Base-by-base conservation (phyloP, 164 flowering plant genomes). In the Annona cherimola region DNA sequence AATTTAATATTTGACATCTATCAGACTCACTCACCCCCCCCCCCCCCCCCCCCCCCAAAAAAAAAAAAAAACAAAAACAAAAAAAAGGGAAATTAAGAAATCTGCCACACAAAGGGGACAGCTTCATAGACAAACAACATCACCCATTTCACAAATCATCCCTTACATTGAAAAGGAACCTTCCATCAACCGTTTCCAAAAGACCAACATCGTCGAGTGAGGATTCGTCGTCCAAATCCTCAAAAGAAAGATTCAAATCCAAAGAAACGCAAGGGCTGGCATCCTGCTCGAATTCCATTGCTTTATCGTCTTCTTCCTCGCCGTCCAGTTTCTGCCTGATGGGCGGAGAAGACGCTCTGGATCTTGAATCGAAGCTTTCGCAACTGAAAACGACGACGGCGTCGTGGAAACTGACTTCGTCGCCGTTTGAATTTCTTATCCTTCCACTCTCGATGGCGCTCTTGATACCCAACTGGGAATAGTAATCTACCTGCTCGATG, bases 321-420 rank as follows among this genome's bases (percentile, higher is more conserved):
- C 42, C 64, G 6, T 72, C 74, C 2, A 68, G 73, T 78, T 79
- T 87, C 64, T 77, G 82, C 78, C 74, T 88, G 9, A 61, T 62
- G 74, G 97, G 93, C 72, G 97, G 93, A 70, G 94, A 90, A 68
- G 85, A 83, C 0, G 86, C 91, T 77, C 93, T 85, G n/a, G 93
- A 89, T 71, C 86, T 90, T 1, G 88, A 86, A 45, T 87, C 86
- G 42, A 87, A 89, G 71, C 90, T 86, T 67, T 90, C 94, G 66
- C 97, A 90, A 77, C 97, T 85, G 79, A 95, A 83, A 71, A 95
- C 86, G 61, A 95, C 45, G 65, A 95, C 89, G 9, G 96, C 89
- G 50, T 95, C 99, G 4, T 79, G 8, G 35, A 95, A 79, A 14
- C 78, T 60, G 44, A 87, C 82, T 69, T 85, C 88, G 40, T 85